Evolutionary conservation across 2,329 filamentous ascomycete species (phyloP).

Genomic region (Beauveria pseudobassiana): DNA sequence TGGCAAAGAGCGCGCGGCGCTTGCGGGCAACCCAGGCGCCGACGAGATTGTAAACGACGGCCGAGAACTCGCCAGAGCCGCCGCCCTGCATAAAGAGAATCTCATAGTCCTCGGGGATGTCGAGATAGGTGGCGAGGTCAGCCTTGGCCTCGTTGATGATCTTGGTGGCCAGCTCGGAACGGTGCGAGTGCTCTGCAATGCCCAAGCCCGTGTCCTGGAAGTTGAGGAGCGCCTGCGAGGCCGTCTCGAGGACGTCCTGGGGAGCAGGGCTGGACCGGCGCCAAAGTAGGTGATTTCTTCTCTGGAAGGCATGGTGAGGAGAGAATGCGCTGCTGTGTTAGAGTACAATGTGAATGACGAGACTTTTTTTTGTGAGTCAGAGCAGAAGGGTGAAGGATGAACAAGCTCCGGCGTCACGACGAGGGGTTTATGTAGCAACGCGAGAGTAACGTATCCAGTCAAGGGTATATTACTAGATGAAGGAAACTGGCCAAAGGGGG

Average conservation of each 20-base stretch:
- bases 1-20: slow-evolving; percentile 49
- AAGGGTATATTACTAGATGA: slow-evolving; percentile 12
- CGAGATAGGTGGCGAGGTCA: slow-evolving; percentile 64
- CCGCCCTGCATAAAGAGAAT: slow-evolving; percentile 83
- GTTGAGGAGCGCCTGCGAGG: slow-evolving; percentile 71
- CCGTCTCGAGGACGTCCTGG: slow-evolving; percentile 69
- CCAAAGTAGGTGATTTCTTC: slow-evolving; percentile 80
- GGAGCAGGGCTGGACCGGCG: slow-evolving; percentile 81
- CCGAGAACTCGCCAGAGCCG: slow-evolving; percentile 78
- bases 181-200: slow-evolving; percentile 78
- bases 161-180: slow-evolving; percentile 67
- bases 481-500: neutral
- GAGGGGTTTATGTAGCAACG: slow-evolving; percentile 9
- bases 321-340: neutral
- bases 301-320: slow-evolving; percentile 55
- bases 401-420: slow-evolving; percentile 7
- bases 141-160: slow-evolving; percentile 75
- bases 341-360: neutral
- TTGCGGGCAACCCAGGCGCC: slow-evolving; percentile 71
- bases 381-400: neutral
- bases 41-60: slow-evolving; percentile 77
- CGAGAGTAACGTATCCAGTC: slow-evolving; percentile 6
- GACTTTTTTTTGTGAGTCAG: neutral
- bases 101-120: slow-evolving; percentile 81
- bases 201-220: slow-evolving; percentile 76